Evolutionary conservation across 2,329 filamentous ascomycete species (phyloP), one percentile per base, ranked within the genome.

Genomic region (Penicillium sp.): DNA sequence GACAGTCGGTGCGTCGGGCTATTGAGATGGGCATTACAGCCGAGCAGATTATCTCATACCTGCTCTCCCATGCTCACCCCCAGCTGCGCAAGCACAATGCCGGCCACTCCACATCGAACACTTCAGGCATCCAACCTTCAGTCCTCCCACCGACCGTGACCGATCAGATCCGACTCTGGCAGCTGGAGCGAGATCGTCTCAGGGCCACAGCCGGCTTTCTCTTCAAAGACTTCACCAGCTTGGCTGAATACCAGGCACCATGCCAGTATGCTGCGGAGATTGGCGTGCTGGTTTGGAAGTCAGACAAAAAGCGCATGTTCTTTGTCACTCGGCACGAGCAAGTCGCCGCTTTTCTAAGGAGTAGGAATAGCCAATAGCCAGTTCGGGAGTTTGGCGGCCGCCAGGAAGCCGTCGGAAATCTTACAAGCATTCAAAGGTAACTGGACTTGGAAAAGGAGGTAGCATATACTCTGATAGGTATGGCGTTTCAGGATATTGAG

Each of bases 111-210:
- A 71, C 23, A 62, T 80, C 44, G 66, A 83, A 71, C 21, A 65
- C 66, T 18, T 59, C 67, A 3, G 71, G 73, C 3, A 60, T 75
- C 11, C 67, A 75, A 2, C 67, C 75, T 0, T 89, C 92, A 1
- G 85, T 96, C 14, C 82, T 99, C 2, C 94, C 95, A 1, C 92
- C 94, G 0, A 97, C 95, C 0, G 94, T 99, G 14, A 91, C 97
- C 59, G 94, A 99, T 74, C 94, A 99, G 79, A 97, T 99, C 67
- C 84, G 92, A 2, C 84, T 99, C 18, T 99, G 94, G 94, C 93
- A 99, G 78, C 87, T 97, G 48, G 94, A 99, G 75, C 92, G 93
- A 60, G 94, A 99, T 77, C 85, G 94, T 47, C 95, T 99, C 84
- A 90, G 89, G 71, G 86, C 90, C 1, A 91, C 87, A 5, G 79